These are phyloP conservation scores for Scedosporium apiospermum DNA, from an alignment of 2,329 filamentous ascomycete species.

Conservation along the genomic window DNA sequence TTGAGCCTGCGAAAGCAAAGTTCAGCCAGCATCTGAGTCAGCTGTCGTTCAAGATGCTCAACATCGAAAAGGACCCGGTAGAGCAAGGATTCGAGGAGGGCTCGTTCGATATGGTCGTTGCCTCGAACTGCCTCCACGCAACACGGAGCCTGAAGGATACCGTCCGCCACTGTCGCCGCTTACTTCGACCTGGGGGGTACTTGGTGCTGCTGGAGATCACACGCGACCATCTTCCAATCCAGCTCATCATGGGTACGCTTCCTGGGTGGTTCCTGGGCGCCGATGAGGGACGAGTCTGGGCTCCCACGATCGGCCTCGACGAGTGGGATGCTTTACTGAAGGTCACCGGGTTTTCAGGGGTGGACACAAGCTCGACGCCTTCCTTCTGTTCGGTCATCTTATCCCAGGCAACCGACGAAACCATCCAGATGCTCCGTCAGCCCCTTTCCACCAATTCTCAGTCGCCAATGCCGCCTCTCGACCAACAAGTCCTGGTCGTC, in stretches of 20 bases:
- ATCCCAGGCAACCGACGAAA: not conserved
- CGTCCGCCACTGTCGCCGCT: conserved; percentile 19
- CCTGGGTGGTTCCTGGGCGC: conserved; percentile 19
- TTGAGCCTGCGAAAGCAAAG: conserved; percentile 22
- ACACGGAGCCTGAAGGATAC: conserved; percentile 18
- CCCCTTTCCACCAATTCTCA: too few species aligned
- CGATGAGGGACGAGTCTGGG: conserved; percentile 12
- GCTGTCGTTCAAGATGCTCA: conserved; percentile 9
- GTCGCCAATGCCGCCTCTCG: too few species aligned
- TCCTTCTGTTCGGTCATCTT: conserved; percentile 7
- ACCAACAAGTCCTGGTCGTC: too few species aligned
- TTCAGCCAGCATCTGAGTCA: conserved; percentile 15
- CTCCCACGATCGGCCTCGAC: conserved; percentile 1
- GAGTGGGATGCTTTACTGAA: conserved; percentile 1
- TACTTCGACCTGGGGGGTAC: conserved; percentile 34
- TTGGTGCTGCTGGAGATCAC: conserved; percentile 33
- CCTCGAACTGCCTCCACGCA: conserved; percentile 27
- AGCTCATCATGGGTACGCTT: conserved; percentile 16
- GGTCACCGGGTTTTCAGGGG: conserved; percentile 7
- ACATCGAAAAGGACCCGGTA: conserved; percentile 16
- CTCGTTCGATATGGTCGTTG: conserved; percentile 29
- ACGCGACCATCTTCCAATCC: conserved; percentile 8
- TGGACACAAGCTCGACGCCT: conserved; percentile 2
- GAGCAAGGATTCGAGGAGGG: conserved; percentile 21
- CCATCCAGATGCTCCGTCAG: not conserved